A percentile compares a stretch with the other conserved stretches of the same genome.
These are phyloP conservation scores for Aspergillus japonicus DNA, from an alignment of 2,329 filamentous ascomycete genomes.

Conservation along the genomic window DNA sequence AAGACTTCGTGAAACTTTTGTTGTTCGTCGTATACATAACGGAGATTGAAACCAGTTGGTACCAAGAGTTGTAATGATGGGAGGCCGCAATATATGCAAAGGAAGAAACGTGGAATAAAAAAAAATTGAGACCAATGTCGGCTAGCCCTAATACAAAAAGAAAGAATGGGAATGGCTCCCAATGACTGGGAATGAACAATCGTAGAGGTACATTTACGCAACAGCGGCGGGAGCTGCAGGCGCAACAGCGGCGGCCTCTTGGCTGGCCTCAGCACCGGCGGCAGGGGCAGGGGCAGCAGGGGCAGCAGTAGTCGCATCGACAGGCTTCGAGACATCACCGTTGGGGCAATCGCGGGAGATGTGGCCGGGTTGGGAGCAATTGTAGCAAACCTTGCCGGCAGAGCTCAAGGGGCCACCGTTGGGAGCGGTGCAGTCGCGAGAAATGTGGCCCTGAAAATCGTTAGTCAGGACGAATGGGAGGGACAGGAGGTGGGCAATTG, in stretches of 20 bases:
- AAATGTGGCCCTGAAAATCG: constrained; percentile 69
- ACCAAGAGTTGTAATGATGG: constrained; percentile 29
- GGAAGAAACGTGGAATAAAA: constrained; percentile 30
- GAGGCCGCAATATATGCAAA: constrained; percentile 41
- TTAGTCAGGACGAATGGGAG: neutral
- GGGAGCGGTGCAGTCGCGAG: constrained; percentile 89
- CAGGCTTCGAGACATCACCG: constrained; percentile 53
- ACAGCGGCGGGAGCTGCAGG: constrained; percentile 44
- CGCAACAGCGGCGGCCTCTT: constrained; percentile 33
- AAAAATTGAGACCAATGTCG: constrained; percentile 25
- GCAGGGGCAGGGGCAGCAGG: constrained; percentile 27
- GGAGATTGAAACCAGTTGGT: constrained; percentile 28
- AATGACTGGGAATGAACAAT: constrained; percentile 19
- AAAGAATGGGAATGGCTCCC: constrained; percentile 22
- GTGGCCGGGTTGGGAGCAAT: constrained; percentile 91
- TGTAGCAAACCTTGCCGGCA: constrained; percentile 97
- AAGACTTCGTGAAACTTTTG: constrained; percentile 43
- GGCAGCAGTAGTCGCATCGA: constrained; percentile 34
- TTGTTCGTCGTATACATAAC: constrained; percentile 46
- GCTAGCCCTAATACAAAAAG: constrained; percentile 32
- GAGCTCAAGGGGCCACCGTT: constrained; percentile 95
- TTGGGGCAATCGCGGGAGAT: constrained; percentile 94
- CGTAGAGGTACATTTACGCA: constrained; percentile 36
- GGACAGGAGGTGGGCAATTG: neutral
- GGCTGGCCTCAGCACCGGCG: constrained; percentile 41